Evolutionary conservation across 2,329 filamentous ascomycete genomes (phyloP), one percentile per base, ranked within the genome.

Genomic region (Aspergillus unguis): DNA sequence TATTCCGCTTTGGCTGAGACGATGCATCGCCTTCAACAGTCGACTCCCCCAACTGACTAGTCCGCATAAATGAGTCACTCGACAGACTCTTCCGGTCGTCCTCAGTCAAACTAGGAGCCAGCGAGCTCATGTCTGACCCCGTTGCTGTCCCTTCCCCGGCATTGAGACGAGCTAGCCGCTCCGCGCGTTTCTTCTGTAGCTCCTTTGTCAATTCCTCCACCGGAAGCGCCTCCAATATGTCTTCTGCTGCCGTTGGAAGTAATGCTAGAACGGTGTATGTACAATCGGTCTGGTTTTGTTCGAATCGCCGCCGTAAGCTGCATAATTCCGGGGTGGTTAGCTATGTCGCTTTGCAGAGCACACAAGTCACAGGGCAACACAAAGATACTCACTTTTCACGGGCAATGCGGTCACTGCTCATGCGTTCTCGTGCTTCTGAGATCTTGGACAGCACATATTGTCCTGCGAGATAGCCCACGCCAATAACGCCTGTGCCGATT

Each of bases 221-320:
- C 48, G 95, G 90, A 63, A 97, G 83, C 31, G 87, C 85, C 61
- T 90, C 85, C 65, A 96, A 79, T 63, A 99, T 87, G 68, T 95
- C 92, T 61, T 94, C 85, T 26, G 92, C 92, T 5, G 91, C 89
- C 32, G 92, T 95, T 4, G 94, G 94, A 7, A 99, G 81, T 50
- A 99, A 84, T 29, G 92, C 94, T n/a, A 97, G 85, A 41, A 97
- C 91, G 35, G 94, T 99, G 70, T 95, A 96, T 44, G 92, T 96
- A 75, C 94, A 99, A 74, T 99, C 94, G 70, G 96, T 92, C 71
- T 99, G 94, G 72, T 99, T 99, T 74, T 99, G 94, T 72, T 97
- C 90, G 75, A 99, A 99, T 67, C 94, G 88, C 54, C 94, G 88
- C 47, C 92, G 91, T 56, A 99, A 83, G 73, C 92, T 97, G 64